Base-by-base conservation (phyloP, 768 basidiomycete species). In the Rhodotorula paludigena region DNA sequence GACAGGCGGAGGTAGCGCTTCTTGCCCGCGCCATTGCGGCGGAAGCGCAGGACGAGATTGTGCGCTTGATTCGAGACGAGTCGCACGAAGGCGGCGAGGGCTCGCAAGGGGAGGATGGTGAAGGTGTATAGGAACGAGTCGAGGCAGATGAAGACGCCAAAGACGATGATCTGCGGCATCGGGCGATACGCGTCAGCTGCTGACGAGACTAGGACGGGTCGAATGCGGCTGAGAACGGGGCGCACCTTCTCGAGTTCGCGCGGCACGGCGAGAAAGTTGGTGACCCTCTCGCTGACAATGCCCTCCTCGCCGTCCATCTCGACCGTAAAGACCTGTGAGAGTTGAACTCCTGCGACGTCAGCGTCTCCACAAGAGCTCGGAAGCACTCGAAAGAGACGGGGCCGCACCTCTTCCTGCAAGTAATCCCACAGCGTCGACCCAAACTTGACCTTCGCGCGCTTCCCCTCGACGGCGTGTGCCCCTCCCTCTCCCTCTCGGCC, bases 41-140 rank as follows among this genome's bases (percentile, higher is more conserved):
- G 23, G 23, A 15, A 81, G 65, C 86, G 77, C 33, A 83, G 85
- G 57, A 78, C 67, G 30, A 49, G 54, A 49, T 59, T 60, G 51
- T 51, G 54, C 57, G 63, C 21, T 54, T 72, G 57, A 54, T 85
- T 82, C 74, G 82, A 81, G 60, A 83, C 76, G 51, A 73, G 63
- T 49, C 85, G 82, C 74, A 82, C 81, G 60, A 83, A 76, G 7
- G 89, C 91, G 45, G 90, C 79, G 20, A 81, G 71, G 75, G 86
- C 89, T 10, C 94, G 89, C 64, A 99, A 90, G 16, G 96, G 96
- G 16, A 96, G 85, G 73, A 99, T 90, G 25, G 96, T 99, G 81
- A 99, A 97, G 1, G 90, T 93, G 79, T 98, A 96, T 2, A 99
- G 84, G 80, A 98, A 97, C 3, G 92, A 92, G 78, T 99, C 96